phyloP scores from a whole-genome alignment of 2,329 filamentous ascomycete genomes.

The Xylariaceae sp. region DNA sequence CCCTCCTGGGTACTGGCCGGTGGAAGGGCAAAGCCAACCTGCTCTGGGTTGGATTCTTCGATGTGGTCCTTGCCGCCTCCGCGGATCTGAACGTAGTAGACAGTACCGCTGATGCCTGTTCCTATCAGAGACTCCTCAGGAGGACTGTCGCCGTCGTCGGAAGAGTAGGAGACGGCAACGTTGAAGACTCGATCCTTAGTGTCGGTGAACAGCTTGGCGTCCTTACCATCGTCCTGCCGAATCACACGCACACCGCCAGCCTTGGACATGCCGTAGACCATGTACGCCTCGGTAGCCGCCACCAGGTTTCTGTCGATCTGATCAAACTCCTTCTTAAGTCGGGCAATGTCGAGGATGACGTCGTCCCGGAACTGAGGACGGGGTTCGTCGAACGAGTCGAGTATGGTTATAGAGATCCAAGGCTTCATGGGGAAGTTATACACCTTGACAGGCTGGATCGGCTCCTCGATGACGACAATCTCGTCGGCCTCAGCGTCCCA shows the following conservation, averaged over 20 bases:
- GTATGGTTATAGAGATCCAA: conserved; percentile 84
- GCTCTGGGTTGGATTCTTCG: conserved; percentile 74
- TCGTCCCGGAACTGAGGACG: conserved; percentile 71
- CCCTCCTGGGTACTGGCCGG: conserved; percentile 83
- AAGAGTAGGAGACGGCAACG: conserved; percentile 74
- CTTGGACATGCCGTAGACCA: conserved; percentile 91
- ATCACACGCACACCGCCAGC: conserved; percentile 91
- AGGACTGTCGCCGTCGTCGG: conserved; percentile 51
- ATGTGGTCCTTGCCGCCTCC: conserved; percentile 76
- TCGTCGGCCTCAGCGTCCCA: conserved; percentile 83
- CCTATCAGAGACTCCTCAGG: conserved; percentile 82
- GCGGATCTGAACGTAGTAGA: conserved; percentile 90
- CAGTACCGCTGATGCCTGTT: conserved; percentile 89
- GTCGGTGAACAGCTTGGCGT: conserved; percentile 88
- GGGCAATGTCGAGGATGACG: conserved; percentile 85
- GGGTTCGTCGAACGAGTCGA: conserved; percentile 50
- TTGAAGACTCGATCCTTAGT: conserved; percentile 95
- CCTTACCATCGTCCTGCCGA: conserved; percentile 86
- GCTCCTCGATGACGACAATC: conserved; percentile 63
- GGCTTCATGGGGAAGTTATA: conserved; percentile 97
- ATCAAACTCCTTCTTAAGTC: conserved; percentile 96
- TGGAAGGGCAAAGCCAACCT: conserved; percentile 84
- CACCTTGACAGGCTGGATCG: conserved; percentile 68
- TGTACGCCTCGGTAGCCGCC: conserved; percentile 84
- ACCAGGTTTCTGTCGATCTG: conserved; percentile 93